phyloP scores from a whole-genome alignment of 2,329 filamentous ascomycete species.

The Diaporthe citri region DNA sequence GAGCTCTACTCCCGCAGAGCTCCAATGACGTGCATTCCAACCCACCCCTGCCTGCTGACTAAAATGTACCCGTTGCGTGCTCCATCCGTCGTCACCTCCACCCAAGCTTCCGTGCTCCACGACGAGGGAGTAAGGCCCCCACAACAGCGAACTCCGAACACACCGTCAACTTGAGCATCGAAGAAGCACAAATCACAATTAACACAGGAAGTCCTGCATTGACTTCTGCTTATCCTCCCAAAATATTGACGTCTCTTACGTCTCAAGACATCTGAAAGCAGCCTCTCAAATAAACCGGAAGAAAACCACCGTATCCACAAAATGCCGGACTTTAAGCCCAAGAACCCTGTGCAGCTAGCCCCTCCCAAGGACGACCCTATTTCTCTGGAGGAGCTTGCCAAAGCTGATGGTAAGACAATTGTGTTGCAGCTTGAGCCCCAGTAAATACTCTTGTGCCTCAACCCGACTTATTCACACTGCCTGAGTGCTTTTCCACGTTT shows the following conservation, averaged over 20 bases:
- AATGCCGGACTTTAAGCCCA: conserved; percentile 82
- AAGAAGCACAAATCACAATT: not conserved
- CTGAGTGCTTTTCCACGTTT: not conserved
- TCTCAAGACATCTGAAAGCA: not conserved
- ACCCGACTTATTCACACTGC: not conserved
- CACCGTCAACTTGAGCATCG: conserved; percentile 1
- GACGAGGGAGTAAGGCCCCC: conserved; percentile 22
- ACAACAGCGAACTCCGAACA: conserved; percentile 23
- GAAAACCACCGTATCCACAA: conserved; percentile 37
- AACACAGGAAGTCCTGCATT: not conserved
- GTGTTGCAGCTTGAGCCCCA: not conserved
- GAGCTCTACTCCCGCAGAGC: conserved; percentile 21
- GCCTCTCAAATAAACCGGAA: not conserved
- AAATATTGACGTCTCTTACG: no score
- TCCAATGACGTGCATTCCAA: conserved; percentile 35
- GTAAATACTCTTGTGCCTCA: not conserved
- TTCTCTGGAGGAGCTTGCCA: conserved; percentile 80
- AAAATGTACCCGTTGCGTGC: conserved; percentile 1
- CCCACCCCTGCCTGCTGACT: conserved; percentile 4
- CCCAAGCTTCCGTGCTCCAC: conserved; percentile 21
- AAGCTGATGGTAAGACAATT: conserved; percentile 80
- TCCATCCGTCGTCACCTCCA: not conserved
- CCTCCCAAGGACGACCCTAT: conserved; percentile 92
- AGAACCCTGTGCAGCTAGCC: conserved; percentile 78
- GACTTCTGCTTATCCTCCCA: no score